Evolutionary conservation across 371 early-diverging fungal genomes (phyloP).

Genomic region (Actinomucor elegans): DNA sequence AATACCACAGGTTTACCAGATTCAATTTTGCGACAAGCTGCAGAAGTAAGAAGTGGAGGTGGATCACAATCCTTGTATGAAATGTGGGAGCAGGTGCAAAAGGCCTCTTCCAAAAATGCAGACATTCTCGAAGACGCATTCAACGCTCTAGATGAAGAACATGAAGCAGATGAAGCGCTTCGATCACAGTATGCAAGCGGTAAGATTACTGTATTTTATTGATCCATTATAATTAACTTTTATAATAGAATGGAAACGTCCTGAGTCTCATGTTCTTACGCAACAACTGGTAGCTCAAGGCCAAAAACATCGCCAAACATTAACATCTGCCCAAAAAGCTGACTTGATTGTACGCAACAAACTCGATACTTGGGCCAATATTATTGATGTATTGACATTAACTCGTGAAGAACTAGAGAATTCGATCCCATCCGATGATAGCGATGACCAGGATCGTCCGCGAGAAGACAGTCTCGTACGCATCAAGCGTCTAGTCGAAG

Average conservation of each 20-base stretch:
- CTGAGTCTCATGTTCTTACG: constrained; percentile 63
- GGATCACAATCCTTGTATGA: constrained; percentile 63
- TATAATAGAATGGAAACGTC: constrained; percentile 55
- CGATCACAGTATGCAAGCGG: constrained; percentile 49
- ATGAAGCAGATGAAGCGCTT: constrained; percentile 63
- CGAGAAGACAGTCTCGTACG: constrained; percentile 3
- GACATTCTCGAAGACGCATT: constrained; percentile 67
- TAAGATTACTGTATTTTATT: too few species aligned
- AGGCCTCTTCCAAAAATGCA: constrained; percentile 48
- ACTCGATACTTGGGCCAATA: constrained; percentile 60
- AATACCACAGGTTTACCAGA: constrained; percentile 72
- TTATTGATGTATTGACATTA: constrained; percentile 39
- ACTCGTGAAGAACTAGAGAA: constrained; percentile 39
- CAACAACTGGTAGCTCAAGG: constrained; percentile 62
- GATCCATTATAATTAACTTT: too few species aligned
- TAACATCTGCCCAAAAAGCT: constrained; percentile 68
- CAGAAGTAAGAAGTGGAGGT: constrained; percentile 73
- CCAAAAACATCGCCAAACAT: constrained; percentile 59
- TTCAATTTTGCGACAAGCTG: constrained; percentile 62
- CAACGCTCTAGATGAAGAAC: constrained; percentile 72
- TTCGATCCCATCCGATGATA: constrained; percentile 21
- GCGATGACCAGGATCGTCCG: not conserved
- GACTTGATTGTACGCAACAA: constrained; percentile 65
- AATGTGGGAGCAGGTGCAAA: constrained; percentile 60
- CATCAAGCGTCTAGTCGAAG: constrained; percentile 25